A percentile compares a stretch with the other conserved stretches of the same genome.
These are phyloP conservation scores for Lolium perenne DNA, from an alignment of 176 grass and related monocot species.

Conservation along the genomic window DNA sequence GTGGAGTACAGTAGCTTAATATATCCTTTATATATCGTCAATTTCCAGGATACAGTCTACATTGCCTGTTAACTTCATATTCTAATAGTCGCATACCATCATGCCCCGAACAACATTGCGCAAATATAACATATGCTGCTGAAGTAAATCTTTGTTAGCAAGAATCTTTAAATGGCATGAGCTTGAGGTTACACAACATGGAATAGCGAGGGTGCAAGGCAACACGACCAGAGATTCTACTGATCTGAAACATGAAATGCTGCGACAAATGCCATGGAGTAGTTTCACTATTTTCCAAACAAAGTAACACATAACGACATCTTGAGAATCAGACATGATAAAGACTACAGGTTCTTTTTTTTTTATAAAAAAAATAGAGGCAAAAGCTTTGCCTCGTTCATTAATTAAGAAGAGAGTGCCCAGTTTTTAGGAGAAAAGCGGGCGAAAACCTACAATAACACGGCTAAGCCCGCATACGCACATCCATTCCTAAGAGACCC, in stretches of 20 bases:
- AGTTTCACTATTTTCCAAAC: constrained; percentile 4
- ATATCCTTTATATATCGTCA: not conserved
- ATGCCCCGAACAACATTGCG: not conserved
- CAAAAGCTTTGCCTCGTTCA: too few species aligned
- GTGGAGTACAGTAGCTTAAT: not conserved
- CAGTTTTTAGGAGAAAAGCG: too few species aligned
- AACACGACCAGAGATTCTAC: constrained; percentile 10
- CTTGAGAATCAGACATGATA: not conserved
- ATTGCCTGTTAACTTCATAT: not conserved
- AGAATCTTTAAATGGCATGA: not conserved
- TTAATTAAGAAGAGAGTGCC: too few species aligned
- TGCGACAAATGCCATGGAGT: not conserved
- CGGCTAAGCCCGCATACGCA: too few species aligned
- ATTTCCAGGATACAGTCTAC: not conserved
- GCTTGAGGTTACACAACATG: not conserved
- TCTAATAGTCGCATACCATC: not conserved
- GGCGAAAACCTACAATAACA: too few species aligned
- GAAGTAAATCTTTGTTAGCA: constrained; percentile 15
- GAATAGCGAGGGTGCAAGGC: not conserved
- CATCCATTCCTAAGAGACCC: too few species aligned
- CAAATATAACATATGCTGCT: not conserved
- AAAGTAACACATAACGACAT: not conserved
- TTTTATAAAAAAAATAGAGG: too few species aligned
- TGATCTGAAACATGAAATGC: constrained; percentile 13
- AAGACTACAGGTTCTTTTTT: not conserved